Conservation (phyloP, 2,329 filamentous ascomycete genomes). For the Samsoniella hepiali region DNA sequence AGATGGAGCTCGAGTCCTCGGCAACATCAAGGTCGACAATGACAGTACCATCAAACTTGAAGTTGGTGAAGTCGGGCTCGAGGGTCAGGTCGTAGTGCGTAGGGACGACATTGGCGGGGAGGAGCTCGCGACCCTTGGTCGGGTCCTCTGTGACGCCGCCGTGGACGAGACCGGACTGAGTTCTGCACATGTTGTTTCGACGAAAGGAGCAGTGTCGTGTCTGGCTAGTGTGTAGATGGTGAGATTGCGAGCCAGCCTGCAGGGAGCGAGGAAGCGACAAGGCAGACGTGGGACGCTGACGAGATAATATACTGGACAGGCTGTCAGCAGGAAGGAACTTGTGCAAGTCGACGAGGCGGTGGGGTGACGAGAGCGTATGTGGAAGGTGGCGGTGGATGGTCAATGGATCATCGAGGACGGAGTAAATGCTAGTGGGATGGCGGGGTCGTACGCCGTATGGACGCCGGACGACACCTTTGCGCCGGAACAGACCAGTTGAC, state of each 20-base stretch:
- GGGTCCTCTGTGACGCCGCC: slow-evolving; percentile 31
- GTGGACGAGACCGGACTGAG: slow-evolving; percentile 34
- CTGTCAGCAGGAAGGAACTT: slow-evolving; percentile 12
- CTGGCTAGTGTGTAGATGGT: slow-evolving; percentile 20
- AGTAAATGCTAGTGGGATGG: slow-evolving; percentile 7
- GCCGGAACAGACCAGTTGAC: too few species aligned
- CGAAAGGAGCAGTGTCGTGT: slow-evolving; percentile 69
- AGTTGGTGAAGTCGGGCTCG: slow-evolving; percentile 85
- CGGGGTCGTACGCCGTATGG: background rate
- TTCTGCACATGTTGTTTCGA: slow-evolving; percentile 67
- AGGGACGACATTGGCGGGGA: slow-evolving; percentile 91
- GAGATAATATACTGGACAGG: slow-evolving; percentile 13
- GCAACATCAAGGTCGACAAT: slow-evolving; percentile 82
- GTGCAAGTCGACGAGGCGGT: background rate
- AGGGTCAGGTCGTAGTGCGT: slow-evolving; percentile 86
- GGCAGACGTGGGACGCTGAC: slow-evolving; percentile 5
- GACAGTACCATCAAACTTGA: slow-evolving; percentile 82
- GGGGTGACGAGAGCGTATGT: slow-evolving; percentile 10
- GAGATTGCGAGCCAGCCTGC: slow-evolving; percentile 1
- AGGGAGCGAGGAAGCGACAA: background rate
- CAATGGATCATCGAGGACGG: background rate
- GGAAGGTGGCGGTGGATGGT: slow-evolving; percentile 10
- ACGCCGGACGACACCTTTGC: too few species aligned
- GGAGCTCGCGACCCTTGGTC: slow-evolving; percentile 63
- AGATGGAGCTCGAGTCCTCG: slow-evolving; percentile 79